A percentile compares a stretch with the other conserved stretches of the same genome.
These are phyloP conservation scores for Flaveria ramosissima DNA, from an alignment of 129 eudicot species.

Conservation along the genomic window DNA sequence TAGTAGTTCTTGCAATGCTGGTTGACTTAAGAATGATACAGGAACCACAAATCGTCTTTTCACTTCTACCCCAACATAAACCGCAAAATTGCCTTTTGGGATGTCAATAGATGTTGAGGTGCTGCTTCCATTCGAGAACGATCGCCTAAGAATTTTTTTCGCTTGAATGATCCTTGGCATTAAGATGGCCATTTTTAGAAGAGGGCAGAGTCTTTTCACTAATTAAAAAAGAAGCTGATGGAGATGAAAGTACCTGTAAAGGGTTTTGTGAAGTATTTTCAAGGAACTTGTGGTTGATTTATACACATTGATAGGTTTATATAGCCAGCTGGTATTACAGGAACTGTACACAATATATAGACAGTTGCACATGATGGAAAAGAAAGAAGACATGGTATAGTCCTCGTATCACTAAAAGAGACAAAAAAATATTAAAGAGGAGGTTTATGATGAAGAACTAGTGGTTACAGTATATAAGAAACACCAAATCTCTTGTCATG, in stretches of 20 bases:
- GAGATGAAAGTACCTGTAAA: too few species aligned
- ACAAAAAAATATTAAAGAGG: neutral
- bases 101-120: neutral
- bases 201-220: too few species aligned
- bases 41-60: neutral
- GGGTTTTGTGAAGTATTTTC: too few species aligned
- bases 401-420: neutral
- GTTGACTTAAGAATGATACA: neutral
- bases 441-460: neutral
- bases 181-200: neutral
- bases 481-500: neutral
- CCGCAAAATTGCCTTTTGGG: neutral
- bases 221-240: too few species aligned
- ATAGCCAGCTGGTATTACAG: neutral
- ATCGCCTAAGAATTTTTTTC: neutral
- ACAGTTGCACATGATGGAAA: neutral
- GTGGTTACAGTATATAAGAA: neutral
- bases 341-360: neutral
- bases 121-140: neutral
- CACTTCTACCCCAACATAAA: neutral
- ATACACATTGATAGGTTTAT: too few species aligned
- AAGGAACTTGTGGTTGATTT: too few species aligned
- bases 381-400: neutral
- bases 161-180: neutral
- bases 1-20: neutral